Evolutionary conservation across 371 early-diverging fungal genomes (phyloP).

Genomic region (Rhizopus microsporus): DNA sequence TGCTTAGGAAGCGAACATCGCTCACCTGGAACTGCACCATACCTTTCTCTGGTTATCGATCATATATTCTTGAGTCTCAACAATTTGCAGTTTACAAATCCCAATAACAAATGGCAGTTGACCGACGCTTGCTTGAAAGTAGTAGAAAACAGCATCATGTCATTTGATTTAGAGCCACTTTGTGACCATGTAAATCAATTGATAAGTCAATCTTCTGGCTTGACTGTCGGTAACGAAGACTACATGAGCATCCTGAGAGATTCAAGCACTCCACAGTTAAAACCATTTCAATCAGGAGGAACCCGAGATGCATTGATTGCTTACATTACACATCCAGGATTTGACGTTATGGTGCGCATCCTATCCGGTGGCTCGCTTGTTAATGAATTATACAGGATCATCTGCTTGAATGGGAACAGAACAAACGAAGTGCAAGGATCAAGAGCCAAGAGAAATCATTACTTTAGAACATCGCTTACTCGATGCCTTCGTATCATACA

Average conservation of each 20-base stretch:
- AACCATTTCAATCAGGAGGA: not conserved
- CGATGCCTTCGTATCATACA: constrained; percentile 66
- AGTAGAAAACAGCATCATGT: constrained; percentile 71
- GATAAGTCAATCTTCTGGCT: not conserved
- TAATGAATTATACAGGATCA: constrained; percentile 64
- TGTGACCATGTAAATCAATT: constrained; percentile 5
- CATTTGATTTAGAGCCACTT: constrained; percentile 64
- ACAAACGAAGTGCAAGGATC: not conserved
- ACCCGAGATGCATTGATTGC: not conserved
- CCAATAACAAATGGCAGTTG: constrained; percentile 76
- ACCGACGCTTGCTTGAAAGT: constrained; percentile 65
- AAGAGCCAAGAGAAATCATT: constrained; percentile 4
- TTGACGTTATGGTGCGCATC: constrained; percentile 77
- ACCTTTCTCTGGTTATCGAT: constrained; percentile 78
- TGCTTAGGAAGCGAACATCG: constrained; percentile 65
- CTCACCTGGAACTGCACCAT: constrained; percentile 76
- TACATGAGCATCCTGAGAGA: not conserved
- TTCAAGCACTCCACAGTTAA: not conserved
- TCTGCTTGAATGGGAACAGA: constrained; percentile 43
- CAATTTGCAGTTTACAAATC: constrained; percentile 59
- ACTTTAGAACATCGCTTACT: constrained; percentile 39
- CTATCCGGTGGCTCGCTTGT: constrained; percentile 76
- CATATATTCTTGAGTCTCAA: constrained; percentile 74
- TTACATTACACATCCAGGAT: constrained; percentile 75
- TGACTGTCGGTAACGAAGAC: not conserved